Percentiles rank a stretch among this genome's conserved stretches.
Conservation (phyloP, 108 stramenopile genomes). For the Cylindrotheca closterium region DNA sequence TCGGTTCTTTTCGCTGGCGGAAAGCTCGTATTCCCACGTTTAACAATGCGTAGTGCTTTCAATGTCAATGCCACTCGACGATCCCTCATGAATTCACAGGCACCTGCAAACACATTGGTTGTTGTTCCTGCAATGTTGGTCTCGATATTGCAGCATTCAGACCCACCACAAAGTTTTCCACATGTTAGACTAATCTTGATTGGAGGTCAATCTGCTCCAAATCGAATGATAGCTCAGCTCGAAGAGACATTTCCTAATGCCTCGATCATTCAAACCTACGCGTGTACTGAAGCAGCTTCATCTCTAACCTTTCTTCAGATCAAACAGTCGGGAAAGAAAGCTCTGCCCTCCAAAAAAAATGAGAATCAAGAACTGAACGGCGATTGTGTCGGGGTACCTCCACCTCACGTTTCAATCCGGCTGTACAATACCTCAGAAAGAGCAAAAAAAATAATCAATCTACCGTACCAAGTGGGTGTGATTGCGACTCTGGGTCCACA, state of each 20-base stretch:
- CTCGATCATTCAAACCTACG: conserved; percentile 87
- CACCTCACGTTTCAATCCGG: conserved; percentile 59
- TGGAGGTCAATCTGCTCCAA: conserved; percentile 81
- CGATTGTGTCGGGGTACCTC: conserved; percentile 66
- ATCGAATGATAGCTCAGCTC: conserved; percentile 17
- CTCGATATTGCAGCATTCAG: conserved; percentile 36
- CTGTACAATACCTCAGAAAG: conserved; percentile 20
- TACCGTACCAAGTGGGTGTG: conserved; percentile 52
- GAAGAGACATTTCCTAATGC: conserved; percentile 69
- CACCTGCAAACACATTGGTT: conserved; percentile 76
- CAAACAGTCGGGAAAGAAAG: neutral
- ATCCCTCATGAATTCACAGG: neutral
- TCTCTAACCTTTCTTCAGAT: conserved; percentile 82
- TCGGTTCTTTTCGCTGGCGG: conserved; percentile 81
- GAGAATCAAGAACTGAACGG: conserved; percentile 14
- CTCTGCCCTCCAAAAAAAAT: neutral
- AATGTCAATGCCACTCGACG: neutral
- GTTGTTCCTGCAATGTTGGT: conserved; percentile 92
- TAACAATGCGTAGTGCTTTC: conserved; percentile 13
- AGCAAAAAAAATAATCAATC: conserved; percentile 5
- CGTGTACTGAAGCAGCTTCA: conserved; percentile 93
- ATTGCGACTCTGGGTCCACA: conserved; percentile 87
- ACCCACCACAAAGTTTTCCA: conserved; percentile 23
- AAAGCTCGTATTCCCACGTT: conserved; percentile 60
- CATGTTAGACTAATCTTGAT: conserved; percentile 73